Conservation (phyloP, 2,329 filamentous ascomycete species). For the Cladosporium sp. region DNA sequence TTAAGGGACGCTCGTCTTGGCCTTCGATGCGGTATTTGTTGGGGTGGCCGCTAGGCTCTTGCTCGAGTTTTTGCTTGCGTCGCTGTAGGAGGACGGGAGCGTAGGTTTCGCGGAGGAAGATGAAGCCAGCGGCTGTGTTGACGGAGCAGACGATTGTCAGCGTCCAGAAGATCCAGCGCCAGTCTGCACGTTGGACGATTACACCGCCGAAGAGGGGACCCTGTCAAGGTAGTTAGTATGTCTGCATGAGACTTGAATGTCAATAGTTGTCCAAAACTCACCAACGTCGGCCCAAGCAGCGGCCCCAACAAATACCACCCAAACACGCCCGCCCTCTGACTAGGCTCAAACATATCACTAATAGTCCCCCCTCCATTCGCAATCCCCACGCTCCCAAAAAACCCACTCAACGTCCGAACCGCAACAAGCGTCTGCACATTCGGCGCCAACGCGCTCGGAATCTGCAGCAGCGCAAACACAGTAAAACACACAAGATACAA, state of each 20-base stretch:
- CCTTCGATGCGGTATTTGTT: constrained; percentile 45
- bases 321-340: constrained; percentile 48
- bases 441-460: constrained; percentile 49
- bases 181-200: constrained; percentile 46
- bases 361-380: constrained; percentile 55
- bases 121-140: constrained; percentile 45
- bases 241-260: not conserved
- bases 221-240: constrained; percentile 5
- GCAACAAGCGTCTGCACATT: constrained; percentile 49
- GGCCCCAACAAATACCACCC: constrained; percentile 49
- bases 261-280: not conserved
- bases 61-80: constrained; percentile 39
- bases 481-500: constrained; percentile 49
- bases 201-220: constrained; percentile 48
- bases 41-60: constrained; percentile 35
- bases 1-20: constrained; percentile 42
- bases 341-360: constrained; percentile 52
- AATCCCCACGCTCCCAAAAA: constrained; percentile 53
- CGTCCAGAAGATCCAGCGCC: constrained; percentile 54
- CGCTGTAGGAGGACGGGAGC: constrained; percentile 42
- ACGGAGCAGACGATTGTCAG: constrained; percentile 44
- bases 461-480: constrained; percentile 48
- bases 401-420: constrained; percentile 48
- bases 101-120: constrained; percentile 49
- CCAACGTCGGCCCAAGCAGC: constrained; percentile 41